Evolutionary conservation across 2,329 filamentous ascomycete species (phyloP).

Genomic region (Akanthomyces lecanii): DNA sequence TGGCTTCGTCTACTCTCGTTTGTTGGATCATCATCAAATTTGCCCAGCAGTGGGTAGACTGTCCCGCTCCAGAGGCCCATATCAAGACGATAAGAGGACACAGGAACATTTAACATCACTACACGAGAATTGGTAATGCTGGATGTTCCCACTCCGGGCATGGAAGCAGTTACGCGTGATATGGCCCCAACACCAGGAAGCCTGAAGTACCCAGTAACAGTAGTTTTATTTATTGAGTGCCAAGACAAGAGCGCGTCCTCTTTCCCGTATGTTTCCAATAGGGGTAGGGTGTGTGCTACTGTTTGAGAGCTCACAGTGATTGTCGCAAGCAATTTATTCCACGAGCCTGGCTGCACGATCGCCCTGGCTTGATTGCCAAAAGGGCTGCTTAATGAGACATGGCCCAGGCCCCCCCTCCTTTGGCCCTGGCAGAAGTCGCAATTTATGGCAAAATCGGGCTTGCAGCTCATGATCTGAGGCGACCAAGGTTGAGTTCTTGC

Average conservation of each 20-base stretch:
- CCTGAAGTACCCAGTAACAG: not conserved
- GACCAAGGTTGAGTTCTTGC: not conserved
- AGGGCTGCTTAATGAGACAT: not conserved
- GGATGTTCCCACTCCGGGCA: not conserved
- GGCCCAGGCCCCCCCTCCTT: not conserved
- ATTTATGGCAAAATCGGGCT: not conserved
- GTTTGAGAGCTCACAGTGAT: not conserved
- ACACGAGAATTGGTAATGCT: not conserved
- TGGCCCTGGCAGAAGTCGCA: not conserved
- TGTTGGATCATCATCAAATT: conserved; percentile 3
- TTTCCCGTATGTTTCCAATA: not conserved
- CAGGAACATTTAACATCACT: not conserved
- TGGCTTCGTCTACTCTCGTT: not conserved
- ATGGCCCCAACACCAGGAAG: not conserved
- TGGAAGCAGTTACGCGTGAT: not conserved
- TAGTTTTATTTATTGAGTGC: not conserved
- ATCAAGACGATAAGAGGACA: not conserved
- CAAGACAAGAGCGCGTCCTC: not conserved
- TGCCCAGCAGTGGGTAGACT: not conserved
- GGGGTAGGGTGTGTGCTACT: not conserved
- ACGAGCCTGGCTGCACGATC: conserved; percentile 2
- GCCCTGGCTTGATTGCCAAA: not conserved
- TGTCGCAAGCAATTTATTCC: conserved; percentile 5
- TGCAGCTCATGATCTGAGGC: conserved; percentile 6
- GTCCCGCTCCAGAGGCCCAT: not conserved